Evolutionary conservation across 805 yeast genomes (phyloP).

Genomic region (Ogataea methanolica): DNA sequence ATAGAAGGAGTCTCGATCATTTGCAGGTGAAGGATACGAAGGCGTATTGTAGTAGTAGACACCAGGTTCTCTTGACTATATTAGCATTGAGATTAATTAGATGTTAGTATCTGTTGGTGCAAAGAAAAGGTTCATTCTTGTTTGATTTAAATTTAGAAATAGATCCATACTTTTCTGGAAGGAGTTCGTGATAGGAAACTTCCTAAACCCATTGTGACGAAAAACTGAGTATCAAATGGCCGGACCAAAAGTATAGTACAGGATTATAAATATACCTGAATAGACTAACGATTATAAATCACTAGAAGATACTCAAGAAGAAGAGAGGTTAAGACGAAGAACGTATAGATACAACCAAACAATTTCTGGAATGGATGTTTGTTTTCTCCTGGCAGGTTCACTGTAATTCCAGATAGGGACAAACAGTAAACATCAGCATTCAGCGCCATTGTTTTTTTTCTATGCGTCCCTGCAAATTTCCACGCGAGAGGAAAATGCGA

Average conservation of each 20-base stretch:
- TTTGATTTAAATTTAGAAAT: background rate
- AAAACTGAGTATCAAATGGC: background rate
- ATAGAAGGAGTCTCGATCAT: background rate
- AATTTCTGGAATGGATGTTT: background rate
- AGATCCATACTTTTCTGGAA: constrained; percentile 24
- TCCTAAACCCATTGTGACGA: constrained; percentile 19
- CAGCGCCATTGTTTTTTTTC: too few relatives aligned
- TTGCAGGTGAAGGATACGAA: background rate
- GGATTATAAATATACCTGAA: too few relatives aligned
- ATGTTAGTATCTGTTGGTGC: background rate
- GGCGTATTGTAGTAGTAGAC: constrained; percentile 18
- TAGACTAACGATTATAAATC: too few relatives aligned
- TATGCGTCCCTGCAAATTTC: too few relatives aligned
- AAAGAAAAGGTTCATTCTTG: background rate
- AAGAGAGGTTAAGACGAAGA: background rate
- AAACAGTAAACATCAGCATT: background rate
- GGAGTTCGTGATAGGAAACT: constrained; percentile 23
- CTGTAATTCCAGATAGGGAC: background rate
- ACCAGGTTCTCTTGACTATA: constrained; percentile 23
- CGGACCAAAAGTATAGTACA: background rate
- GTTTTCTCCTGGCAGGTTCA: background rate
- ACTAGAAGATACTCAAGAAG: too few relatives aligned
- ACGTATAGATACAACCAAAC: background rate
- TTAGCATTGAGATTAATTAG: too few relatives aligned
- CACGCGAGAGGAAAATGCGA: too few relatives aligned